A percentile compares a stretch with the other conserved stretches of the same genome.
phyloP scores from a whole-genome alignment of 169 alveolate genomes.

The Plasmodium adleri region DNA sequence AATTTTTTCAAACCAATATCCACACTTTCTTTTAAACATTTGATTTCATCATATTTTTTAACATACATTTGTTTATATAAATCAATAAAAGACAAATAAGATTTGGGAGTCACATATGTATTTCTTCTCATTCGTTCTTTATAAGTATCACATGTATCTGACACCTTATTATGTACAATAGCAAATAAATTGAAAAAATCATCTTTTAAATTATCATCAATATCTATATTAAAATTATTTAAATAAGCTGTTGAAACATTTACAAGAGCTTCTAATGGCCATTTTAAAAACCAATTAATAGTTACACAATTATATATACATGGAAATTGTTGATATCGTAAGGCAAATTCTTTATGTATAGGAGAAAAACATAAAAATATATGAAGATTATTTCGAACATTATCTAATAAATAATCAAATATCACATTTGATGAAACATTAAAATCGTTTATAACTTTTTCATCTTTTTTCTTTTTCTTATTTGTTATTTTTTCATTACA shows the following conservation, averaged over 20 bases:
- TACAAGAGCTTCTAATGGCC: slow-evolving; percentile 98
- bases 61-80: slow-evolving; percentile 94
- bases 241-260: slow-evolving; percentile 94
- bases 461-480: slow-evolving; percentile 45
- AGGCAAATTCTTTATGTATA: slow-evolving; percentile 96
- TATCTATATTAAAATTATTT: slow-evolving; percentile 83
- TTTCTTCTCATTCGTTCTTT: slow-evolving; percentile 95
- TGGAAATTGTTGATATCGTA: slow-evolving; percentile 98
- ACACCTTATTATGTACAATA: slow-evolving; percentile 90
- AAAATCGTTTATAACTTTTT: slow-evolving; percentile 49
- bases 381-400: slow-evolving; percentile 96
- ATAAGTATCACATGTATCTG: slow-evolving; percentile 93
- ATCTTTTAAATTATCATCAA: slow-evolving; percentile 48
- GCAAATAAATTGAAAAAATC: slow-evolving; percentile 66
- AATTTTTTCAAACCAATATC: slow-evolving; percentile 95
- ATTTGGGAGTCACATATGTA: slow-evolving; percentile 98
- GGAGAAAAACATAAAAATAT: slow-evolving; percentile 97
- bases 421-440: slow-evolving; percentile 48
- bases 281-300: slow-evolving; percentile 96
- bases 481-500: slow-evolving; percentile 40
- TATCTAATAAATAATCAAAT: slow-evolving; percentile 90
- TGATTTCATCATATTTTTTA: slow-evolving; percentile 93
- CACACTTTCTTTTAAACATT: slow-evolving; percentile 90
- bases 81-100: slow-evolving; percentile 94
- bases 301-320: slow-evolving; percentile 96